Evolutionary conservation across 176 grass and related monocot genomes (phyloP), one percentile per base, ranked within the genome.

Genomic region (Aegilops longissima): DNA sequence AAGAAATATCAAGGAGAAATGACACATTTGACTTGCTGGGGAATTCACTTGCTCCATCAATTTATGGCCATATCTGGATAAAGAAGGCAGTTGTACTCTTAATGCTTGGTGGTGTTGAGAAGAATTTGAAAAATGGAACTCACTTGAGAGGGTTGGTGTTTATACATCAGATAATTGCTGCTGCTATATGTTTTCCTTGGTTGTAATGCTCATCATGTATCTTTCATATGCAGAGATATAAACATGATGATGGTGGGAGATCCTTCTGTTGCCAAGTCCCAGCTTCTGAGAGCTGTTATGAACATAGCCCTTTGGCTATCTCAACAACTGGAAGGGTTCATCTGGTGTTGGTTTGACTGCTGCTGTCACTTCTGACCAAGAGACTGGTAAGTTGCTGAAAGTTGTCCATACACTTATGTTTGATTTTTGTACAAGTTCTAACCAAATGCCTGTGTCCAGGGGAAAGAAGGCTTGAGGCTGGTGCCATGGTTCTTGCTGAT

Each of bases 171-270:
- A 79, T 72, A 8, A 74, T 73, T 82, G 12, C 61, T 66, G 17
- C 38, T 87, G 34, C n/a, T 65, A 56, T 12, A 45, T 58, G 23
- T 67, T 84, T 44, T 74, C 56, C 35, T 61, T 72, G 11, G 36
- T 34, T 77, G 29, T 13, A 24, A 31, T 81, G 40, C 35, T 59
- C 17, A 75, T 79, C 24, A 6, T 58, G 12, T 30, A 17, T 87
- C 18, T 92, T 89, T 47, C 34, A 36, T 64, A 17, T 91, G 36
- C 82, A 99, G 97, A 79, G 97, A 99, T 88, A 93, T 99, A 91
- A 99, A 99, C 80, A 99, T 99, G 97, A 99, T 99, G 97, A 99
- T 99, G 94, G 97, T 96, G 33, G 97, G 97, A 77, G 94, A 99
- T 89, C 94, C 97, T 86, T 99, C 94, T 34, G 97, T 99, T 85